Evolutionary conservation across 768 basidiomycete species (phyloP).

Genomic region (Lactarius hatsudake): DNA sequence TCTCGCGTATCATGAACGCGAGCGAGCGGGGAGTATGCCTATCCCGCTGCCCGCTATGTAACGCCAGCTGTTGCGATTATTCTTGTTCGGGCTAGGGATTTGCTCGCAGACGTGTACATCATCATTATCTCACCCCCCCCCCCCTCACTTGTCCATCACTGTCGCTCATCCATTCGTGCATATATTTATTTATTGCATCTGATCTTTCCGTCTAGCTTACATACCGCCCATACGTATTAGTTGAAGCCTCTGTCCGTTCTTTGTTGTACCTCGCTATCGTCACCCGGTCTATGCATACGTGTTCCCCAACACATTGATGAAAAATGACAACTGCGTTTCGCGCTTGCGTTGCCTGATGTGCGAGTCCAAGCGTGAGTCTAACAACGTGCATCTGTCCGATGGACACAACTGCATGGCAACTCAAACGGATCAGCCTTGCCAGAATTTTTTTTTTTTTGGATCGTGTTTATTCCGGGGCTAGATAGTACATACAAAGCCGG

Average conservation of each 20-base stretch:
- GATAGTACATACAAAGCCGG: no score
- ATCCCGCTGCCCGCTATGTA: background rate
- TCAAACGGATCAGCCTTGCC: no score
- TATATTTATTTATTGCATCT: slow-evolving; percentile 17
- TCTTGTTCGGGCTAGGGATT: background rate
- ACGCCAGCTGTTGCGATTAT: background rate
- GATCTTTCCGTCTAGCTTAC: slow-evolving; percentile 1
- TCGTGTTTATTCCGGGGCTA: no score
- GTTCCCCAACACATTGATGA: background rate
- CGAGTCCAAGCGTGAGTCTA: background rate
- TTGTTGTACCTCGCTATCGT: slow-evolving; percentile 12
- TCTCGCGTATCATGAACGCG: background rate
- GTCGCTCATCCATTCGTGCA: slow-evolving; percentile 14
- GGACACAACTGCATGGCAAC: background rate
- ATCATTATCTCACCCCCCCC: no score
- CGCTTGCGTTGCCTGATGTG: background rate
- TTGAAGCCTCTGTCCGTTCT: background rate
- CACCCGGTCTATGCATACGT: background rate
- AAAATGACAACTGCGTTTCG: background rate
- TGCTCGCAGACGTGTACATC: slow-evolving; percentile 7
- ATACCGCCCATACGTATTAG: background rate
- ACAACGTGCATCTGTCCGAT: no score
- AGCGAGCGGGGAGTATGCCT: background rate
- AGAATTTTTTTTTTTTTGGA: no score
- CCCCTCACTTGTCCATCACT: background rate